Conservation (phyloP, 306 rosid genomes). For the Sophora flavescens region DNA sequence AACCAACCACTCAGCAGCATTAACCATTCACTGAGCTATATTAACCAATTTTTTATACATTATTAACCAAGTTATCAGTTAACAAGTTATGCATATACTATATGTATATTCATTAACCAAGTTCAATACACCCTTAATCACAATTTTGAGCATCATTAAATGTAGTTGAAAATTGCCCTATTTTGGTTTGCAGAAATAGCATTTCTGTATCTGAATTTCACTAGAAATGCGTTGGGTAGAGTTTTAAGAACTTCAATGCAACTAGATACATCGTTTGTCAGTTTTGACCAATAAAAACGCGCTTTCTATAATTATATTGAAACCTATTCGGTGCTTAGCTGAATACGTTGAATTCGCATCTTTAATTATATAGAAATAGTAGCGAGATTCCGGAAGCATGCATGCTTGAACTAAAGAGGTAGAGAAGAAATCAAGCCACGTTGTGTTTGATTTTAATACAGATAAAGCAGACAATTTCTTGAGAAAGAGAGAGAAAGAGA, state of each 20-base stretch:
- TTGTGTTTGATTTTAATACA: background rate
- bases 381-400: conserved; percentile 33
- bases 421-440: background rate
- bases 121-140: too few relatives aligned
- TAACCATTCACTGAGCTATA: too few relatives aligned
- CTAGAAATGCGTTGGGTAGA: background rate
- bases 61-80: too few relatives aligned
- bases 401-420: background rate
- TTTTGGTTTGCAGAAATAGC: too few relatives aligned
- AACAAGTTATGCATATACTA: too few relatives aligned
- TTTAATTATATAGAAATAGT: background rate
- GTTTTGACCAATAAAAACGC: conserved; percentile 4
- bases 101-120: too few relatives aligned
- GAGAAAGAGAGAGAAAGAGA: conserved; percentile 33
- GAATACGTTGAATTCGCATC: conserved; percentile 26
- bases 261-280: background rate
- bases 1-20: too few relatives aligned
- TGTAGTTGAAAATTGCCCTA: too few relatives aligned
- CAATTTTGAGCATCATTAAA: too few relatives aligned
- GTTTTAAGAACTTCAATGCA: background rate
- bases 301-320: conserved; percentile 13
- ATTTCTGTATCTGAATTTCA: background rate
- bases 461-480: conserved; percentile 11
- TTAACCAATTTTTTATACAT: too few relatives aligned
- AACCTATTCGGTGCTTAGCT: conserved; percentile 3